Percentiles rank a stretch among this genome's conserved stretches.
These are phyloP conservation scores for Leishmania martiniquensis DNA, from an alignment of 208 protist species.

Conservation along the genomic window DNA sequence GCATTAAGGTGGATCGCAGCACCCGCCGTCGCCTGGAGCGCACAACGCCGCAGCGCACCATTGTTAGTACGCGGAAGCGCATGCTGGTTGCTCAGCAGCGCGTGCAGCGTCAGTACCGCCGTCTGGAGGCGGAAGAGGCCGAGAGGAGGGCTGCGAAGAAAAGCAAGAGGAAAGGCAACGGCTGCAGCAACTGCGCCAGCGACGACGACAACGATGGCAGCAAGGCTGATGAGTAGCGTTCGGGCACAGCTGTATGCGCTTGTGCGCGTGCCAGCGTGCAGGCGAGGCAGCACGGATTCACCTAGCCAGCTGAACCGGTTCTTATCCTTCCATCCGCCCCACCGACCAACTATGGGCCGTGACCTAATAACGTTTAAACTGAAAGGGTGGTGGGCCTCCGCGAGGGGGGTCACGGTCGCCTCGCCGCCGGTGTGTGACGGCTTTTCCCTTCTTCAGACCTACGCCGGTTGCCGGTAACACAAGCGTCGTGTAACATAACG, in stretches of 20 bases:
- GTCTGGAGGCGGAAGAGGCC: slow-evolving; percentile 57
- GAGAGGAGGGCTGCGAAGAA: slow-evolving; percentile 25
- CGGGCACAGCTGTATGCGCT: not conserved
- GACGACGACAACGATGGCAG: slow-evolving; percentile 1
- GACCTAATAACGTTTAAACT: not conserved
- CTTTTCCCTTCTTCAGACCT: not conserved
- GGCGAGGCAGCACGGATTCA: not conserved
- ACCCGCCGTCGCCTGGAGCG: slow-evolving; percentile 59
- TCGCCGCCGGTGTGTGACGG: not conserved
- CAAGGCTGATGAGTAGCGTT: not conserved
- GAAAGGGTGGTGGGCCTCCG: not conserved
- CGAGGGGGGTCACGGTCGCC: not conserved
- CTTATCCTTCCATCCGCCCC: not conserved
- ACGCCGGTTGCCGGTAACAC: not conserved
- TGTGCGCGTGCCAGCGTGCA: slow-evolving; percentile 7
- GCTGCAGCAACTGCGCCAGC: slow-evolving; percentile 8
- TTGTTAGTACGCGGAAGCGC: slow-evolving; percentile 87
- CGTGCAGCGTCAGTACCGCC: slow-evolving; percentile 68
- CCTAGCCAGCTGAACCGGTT: not conserved
- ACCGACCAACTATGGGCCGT: not conserved
- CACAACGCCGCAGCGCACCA: slow-evolving; percentile 82
- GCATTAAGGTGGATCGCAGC: slow-evolving; percentile 77
- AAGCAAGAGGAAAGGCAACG: slow-evolving; percentile 11
- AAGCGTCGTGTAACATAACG: slow-evolving; percentile 4
- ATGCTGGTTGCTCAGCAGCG: slow-evolving; percentile 83